Percentiles rank a stretch among this genome's conserved stretches.
Conservation (phyloP, 2,329 filamentous ascomycete genomes). For the Fusarium vanettenii region DNA sequence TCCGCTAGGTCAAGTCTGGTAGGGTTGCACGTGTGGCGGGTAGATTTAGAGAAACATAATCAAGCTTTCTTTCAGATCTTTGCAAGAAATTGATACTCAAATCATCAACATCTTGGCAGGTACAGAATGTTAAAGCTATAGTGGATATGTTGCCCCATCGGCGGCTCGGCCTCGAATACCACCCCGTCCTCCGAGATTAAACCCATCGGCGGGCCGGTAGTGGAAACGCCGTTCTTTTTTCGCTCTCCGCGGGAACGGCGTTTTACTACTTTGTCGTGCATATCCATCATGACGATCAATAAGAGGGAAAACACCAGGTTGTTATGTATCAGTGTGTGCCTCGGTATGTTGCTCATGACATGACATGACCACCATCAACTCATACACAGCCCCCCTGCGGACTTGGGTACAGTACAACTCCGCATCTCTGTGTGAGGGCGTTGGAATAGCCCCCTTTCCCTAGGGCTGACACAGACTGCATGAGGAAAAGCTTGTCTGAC, state of each 20-base stretch:
- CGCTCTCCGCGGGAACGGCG: background rate
- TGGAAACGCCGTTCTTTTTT: background rate
- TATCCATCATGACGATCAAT: background rate
- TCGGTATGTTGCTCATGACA: background rate
- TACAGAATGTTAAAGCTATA: background rate
- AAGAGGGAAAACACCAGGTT: background rate
- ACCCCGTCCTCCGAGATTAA: conserved; percentile 9
- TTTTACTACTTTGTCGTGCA: background rate
- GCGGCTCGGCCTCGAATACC: conserved; percentile 9
- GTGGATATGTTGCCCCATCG: background rate
- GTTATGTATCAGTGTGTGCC: background rate
- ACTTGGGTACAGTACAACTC: background rate
- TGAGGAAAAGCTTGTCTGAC: conserved; percentile 26
- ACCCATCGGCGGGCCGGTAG: background rate
- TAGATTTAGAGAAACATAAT: background rate
- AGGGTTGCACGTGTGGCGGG: conserved; percentile 4
- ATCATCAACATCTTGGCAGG: no score
- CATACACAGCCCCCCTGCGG: background rate
- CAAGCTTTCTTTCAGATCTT: background rate
- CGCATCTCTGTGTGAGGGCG: background rate
- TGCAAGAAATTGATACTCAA: background rate
- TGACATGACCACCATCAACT: background rate
- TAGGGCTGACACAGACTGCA: conserved; percentile 22
- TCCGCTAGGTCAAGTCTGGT: background rate
- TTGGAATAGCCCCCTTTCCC: conserved; percentile 10